Conservation (phyloP, 75 land plant species). For the Picea sitchensis region DNA sequence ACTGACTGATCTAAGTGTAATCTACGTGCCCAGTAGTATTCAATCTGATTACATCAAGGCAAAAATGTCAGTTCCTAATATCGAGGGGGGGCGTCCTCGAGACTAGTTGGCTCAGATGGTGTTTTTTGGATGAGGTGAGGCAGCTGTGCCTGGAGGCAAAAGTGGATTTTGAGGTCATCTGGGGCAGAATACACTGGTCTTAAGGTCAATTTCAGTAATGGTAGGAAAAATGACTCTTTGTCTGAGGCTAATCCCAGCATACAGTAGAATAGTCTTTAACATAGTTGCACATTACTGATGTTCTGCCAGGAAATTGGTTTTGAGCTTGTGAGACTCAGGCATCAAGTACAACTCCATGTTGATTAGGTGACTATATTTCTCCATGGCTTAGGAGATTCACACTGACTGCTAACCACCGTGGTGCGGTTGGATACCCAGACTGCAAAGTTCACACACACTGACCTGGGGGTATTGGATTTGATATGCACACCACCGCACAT, state of each 20-base stretch:
- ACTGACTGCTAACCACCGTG: no score
- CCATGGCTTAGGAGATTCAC: no score
- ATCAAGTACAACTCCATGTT: no score
- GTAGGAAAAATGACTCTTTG: not conserved
- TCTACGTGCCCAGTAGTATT: no score
- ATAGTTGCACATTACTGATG: not conserved
- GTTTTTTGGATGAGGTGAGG: not conserved
- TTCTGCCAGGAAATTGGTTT: not conserved
- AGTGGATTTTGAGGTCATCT: not conserved
- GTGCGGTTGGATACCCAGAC: no score
- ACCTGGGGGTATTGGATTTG: not conserved
- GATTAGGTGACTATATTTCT: no score
- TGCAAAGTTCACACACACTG: not conserved
- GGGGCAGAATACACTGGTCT: not conserved
- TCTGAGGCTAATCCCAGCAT: not conserved
- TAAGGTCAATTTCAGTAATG: conserved; percentile 1
- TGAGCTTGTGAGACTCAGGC: no score
- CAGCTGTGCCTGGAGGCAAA: not conserved
- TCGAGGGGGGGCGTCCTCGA: not conserved
- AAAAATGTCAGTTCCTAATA: no score
- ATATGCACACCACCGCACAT: not conserved
- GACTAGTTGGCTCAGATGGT: not conserved
- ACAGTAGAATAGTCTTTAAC: not conserved
- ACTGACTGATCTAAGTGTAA: no score
- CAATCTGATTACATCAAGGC: not conserved